Percentiles rank a stretch among this genome's conserved stretches.
phyloP scores from a whole-genome alignment of 2,329 filamentous ascomycete genomes.

The Fusarium oxysporum region DNA sequence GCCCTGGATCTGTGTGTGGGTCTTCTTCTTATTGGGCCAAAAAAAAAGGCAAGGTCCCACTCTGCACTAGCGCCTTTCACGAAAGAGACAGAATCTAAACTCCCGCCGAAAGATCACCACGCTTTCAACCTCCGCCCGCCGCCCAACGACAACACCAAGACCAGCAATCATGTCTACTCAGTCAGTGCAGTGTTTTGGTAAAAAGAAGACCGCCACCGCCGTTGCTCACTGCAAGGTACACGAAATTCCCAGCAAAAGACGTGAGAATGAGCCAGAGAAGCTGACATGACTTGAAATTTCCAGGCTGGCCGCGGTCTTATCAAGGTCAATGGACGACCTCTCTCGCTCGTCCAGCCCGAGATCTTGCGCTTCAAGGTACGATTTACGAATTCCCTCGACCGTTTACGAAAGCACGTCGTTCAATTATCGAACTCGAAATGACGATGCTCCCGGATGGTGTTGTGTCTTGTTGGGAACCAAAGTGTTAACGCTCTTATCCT shows the following conservation, averaged over 20 bases:
- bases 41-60: background rate
- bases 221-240: conserved; percentile 94
- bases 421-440: background rate
- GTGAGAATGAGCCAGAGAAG: conserved; percentile 18
- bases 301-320: conserved; percentile 77
- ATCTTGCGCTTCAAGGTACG: conserved; percentile 96
- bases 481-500: conserved; percentile 39
- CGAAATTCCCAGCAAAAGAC: conserved; percentile 4
- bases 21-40: background rate
- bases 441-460: background rate
- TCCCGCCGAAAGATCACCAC: conserved; percentile 13
- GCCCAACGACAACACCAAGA: conserved; percentile 34
- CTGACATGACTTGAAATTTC: conserved; percentile 46
- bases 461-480: conserved; percentile 5
- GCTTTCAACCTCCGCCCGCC: conserved; percentile 17
- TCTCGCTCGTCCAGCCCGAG: conserved; percentile 93
- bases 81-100: conserved; percentile 19
- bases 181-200: conserved; percentile 98
- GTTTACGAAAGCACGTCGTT: background rate
- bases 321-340: conserved; percentile 98
- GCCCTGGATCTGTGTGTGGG: background rate
- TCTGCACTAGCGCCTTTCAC: background rate
- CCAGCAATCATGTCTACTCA: conserved; percentile 77
- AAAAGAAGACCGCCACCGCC: conserved; percentile 91
- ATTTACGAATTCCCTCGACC: conserved; percentile 26